A percentile compares a stretch with the other conserved stretches of the same genome.
These are phyloP conservation scores for Syzygium grande DNA, from an alignment of 345 rosid species.

Conservation along the genomic window DNA sequence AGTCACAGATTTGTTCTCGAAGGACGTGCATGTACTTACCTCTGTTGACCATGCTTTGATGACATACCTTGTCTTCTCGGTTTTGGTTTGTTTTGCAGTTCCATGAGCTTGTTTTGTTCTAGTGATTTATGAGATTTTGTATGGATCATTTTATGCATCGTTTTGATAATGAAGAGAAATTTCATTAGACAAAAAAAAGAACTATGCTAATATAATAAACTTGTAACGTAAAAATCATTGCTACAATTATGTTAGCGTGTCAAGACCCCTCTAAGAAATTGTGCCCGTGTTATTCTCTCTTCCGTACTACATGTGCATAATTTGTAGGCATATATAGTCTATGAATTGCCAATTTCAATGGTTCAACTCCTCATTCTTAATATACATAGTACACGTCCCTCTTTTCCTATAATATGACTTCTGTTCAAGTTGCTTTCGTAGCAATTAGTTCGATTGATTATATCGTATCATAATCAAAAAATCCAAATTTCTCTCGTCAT, in stretches of 20 bases:
- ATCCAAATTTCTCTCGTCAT: too few relatives aligned
- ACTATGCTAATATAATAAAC: background rate
- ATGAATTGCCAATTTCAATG: background rate
- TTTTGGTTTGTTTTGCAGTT: background rate
- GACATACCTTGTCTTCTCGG: background rate
- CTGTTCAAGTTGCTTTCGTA: background rate
- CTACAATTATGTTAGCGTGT: background rate
- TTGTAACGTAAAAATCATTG: background rate
- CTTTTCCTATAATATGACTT: background rate
- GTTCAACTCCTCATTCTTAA: background rate
- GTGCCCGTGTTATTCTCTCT: background rate
- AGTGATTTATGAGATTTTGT: background rate
- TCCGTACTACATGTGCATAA: background rate
- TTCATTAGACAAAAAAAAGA: background rate
- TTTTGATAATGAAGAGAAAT: background rate
- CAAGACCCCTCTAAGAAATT: background rate
- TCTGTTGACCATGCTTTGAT: accelerated
- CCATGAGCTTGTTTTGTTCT: background rate
- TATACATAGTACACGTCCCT: background rate
- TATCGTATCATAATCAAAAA: too few relatives aligned
- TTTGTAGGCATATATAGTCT: background rate
- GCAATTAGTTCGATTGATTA: too few relatives aligned
- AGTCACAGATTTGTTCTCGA: background rate
- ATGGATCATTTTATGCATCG: background rate
- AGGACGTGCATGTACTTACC: background rate